A percentile compares a stretch with the other conserved stretches of the same genome.
Evolutionary conservation across 306 rosid genomes (phyloP).

Genomic region (Canavalia gladiata): DNA sequence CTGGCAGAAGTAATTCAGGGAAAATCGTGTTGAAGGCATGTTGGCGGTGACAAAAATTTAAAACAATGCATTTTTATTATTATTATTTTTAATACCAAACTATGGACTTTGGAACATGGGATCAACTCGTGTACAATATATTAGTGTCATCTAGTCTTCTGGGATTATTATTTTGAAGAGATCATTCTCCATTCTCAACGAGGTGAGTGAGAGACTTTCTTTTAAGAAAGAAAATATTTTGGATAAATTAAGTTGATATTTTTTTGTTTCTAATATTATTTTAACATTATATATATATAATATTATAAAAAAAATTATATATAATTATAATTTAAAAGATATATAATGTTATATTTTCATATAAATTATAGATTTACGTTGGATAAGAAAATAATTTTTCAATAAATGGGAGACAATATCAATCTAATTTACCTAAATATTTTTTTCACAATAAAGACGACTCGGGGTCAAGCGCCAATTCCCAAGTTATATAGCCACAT

Average conservation of each 20-base stretch:
- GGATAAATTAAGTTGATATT: neutral
- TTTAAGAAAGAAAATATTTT: neutral
- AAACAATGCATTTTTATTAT: too few species aligned
- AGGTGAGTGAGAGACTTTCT: neutral
- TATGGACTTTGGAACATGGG: neutral
- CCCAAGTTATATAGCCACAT: neutral
- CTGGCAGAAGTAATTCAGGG: neutral
- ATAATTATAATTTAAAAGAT: too few species aligned
- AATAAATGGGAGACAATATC: too few species aligned
- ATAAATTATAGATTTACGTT: too few species aligned
- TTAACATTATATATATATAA: too few species aligned
- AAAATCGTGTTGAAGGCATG: neutral
- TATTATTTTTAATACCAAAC: neutral
- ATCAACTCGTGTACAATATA: neutral
- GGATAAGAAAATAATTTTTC: too few species aligned
- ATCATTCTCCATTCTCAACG: neutral
- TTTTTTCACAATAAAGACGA: neutral
- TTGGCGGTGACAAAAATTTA: neutral
- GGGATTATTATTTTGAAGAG: conserved; percentile 4
- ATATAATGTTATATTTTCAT: too few species aligned
- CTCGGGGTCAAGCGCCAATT: neutral
- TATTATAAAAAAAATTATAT: too few species aligned
- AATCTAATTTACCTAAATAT: too few species aligned
- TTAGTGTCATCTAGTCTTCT: neutral
- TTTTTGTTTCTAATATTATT: too few species aligned